Evolutionary conservation across 225 moss, liverwort and hornwort genomes (phyloP).

Genomic region (Pseudoscleropodium purum): DNA sequence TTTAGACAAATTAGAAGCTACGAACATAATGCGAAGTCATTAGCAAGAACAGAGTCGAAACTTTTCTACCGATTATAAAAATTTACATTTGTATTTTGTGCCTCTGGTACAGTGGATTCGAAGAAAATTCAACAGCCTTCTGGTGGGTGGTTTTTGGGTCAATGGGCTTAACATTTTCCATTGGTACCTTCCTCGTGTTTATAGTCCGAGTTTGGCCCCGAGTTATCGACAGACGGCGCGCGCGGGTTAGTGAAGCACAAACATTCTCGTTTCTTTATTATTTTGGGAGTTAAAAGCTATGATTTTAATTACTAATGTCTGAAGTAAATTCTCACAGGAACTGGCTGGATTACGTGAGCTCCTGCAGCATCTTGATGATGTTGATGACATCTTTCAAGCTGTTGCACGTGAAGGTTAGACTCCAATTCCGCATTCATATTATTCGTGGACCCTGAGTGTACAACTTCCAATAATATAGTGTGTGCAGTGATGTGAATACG

Average conservation of each 20-base stretch:
- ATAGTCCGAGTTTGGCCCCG: conserved; percentile 56
- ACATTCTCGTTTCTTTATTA: neutral
- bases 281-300: neutral
- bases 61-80: neutral
- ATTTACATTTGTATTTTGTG: neutral
- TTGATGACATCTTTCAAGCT: conserved; percentile 86
- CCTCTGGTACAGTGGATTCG: conserved; percentile 47
- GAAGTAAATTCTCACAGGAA: conserved; percentile 29
- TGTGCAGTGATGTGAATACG: neutral
- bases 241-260: conserved; percentile 32
- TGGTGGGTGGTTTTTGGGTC: conserved; percentile 62
- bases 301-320: neutral
- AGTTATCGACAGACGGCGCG: conserved; percentile 57
- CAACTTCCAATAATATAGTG: neutral
- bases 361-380: conserved; percentile 71
- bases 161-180: conserved; percentile 33
- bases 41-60: neutral
- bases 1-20: neutral
- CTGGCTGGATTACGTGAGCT: conserved; percentile 75
- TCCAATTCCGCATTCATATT: neutral
- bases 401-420: conserved; percentile 60
- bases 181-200: conserved; percentile 43
- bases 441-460: neutral
- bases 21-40: neutral
- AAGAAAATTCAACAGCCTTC: conserved; percentile 52